These are phyloP conservation scores for Rugonectria rugulosa DNA, from an alignment of 2,329 filamentous ascomycete species.

Conservation along the genomic window DNA sequence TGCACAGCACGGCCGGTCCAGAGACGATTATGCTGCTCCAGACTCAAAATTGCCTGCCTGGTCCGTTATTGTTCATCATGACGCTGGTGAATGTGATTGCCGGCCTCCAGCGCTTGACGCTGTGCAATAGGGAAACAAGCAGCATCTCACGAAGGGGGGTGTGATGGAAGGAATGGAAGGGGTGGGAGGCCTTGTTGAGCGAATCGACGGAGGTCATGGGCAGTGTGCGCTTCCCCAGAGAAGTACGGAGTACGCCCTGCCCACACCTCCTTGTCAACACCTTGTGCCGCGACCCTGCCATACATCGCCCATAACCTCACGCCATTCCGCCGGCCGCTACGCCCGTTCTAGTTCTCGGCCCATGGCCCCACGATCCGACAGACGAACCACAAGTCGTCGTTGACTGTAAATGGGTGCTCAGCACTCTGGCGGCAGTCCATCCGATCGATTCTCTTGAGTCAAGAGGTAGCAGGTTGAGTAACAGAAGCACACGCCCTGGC, in stretches of 20 bases:
- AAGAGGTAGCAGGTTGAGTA: slow-evolving; percentile 12
- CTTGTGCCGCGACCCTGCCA: slow-evolving; percentile 9
- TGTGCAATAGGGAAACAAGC: slow-evolving; percentile 23
- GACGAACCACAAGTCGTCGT: slow-evolving; percentile 30
- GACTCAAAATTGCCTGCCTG: slow-evolving; percentile 21
- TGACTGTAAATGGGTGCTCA: slow-evolving; percentile 21
- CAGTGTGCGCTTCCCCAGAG: slow-evolving; percentile 33
- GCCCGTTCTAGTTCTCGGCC: slow-evolving; percentile 36
- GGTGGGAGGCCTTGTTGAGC: slow-evolving; percentile 19
- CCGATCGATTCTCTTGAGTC: slow-evolving; percentile 24
- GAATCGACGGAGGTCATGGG: slow-evolving; percentile 23
- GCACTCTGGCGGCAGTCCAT: slow-evolving; percentile 30
- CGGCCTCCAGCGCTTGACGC: slow-evolving; percentile 17
- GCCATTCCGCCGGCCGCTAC: slow-evolving; percentile 41
- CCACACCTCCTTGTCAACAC: slow-evolving; percentile 10
- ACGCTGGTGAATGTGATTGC: slow-evolving; percentile 31
- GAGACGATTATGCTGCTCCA: too few relatives aligned
- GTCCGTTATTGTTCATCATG: slow-evolving; percentile 12
- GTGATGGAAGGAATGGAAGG: slow-evolving; percentile 23
- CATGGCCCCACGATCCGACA: slow-evolving; percentile 37
- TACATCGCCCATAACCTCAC: slow-evolving; percentile 33
- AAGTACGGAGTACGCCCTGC: slow-evolving; percentile 28
- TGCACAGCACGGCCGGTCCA: too few relatives aligned
- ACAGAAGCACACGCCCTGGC: slow-evolving; percentile 10
- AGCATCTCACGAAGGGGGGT: slow-evolving; percentile 31